phyloP scores from a whole-genome alignment of 805 yeast genomes.

The Wickerhamomyces silvicola region DNA sequence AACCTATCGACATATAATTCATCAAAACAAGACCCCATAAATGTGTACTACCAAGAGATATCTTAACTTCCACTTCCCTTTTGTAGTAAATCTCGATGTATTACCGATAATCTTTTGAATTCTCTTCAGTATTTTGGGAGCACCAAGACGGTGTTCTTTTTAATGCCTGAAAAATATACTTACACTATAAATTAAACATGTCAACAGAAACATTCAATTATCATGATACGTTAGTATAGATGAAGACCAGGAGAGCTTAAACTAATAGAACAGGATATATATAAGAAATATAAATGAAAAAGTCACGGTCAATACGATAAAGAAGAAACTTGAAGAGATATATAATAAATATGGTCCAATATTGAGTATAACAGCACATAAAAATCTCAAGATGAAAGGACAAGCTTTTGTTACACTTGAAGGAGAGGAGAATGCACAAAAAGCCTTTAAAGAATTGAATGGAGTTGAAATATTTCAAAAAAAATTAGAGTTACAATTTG shows the following conservation, averaged over 20 bases:
- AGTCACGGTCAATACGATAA: constrained; percentile 46
- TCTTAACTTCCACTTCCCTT: too few species aligned
- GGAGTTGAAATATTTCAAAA: constrained; percentile 16
- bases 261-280: constrained; percentile 29
- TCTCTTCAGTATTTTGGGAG: too few species aligned
- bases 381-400: constrained; percentile 63
- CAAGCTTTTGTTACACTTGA: constrained; percentile 73
- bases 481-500: constrained; percentile 17
- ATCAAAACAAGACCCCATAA: too few species aligned
- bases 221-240: constrained; percentile 19
- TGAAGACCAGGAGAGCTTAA: not conserved
- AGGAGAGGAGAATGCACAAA: constrained; percentile 32
- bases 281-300: constrained; percentile 69
- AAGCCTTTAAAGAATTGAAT: constrained; percentile 16
- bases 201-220: constrained; percentile 8
- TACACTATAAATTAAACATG: too few species aligned
- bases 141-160: too few species aligned
- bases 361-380: constrained; percentile 47
- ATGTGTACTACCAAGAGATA: too few species aligned
- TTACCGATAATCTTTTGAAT: too few species aligned
- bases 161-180: too few species aligned
- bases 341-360: constrained; percentile 44
- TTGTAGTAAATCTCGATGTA: too few species aligned
- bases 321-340: constrained; percentile 31
- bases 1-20: too few species aligned